phyloP scores from a whole-genome alignment of 2,329 filamentous ascomycete species.

The Microcyclospora tardicrescens region DNA sequence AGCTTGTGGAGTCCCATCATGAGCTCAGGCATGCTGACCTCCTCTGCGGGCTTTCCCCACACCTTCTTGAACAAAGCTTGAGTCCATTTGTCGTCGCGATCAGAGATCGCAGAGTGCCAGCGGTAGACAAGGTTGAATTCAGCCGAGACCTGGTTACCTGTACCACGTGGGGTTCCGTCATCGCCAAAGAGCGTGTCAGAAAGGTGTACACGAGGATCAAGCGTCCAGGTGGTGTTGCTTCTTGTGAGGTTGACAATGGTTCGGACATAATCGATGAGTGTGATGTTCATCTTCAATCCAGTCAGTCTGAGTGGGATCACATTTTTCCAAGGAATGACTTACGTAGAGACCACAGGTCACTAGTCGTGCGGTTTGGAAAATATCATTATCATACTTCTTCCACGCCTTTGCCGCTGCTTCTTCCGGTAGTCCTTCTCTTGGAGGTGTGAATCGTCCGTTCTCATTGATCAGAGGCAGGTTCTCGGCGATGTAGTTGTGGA shows the following conservation, averaged over 20 bases:
- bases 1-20: conserved; percentile 12
- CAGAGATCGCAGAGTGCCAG: conserved; percentile 31
- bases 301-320: too few relatives aligned
- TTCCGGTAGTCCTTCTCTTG: too few relatives aligned
- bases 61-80: conserved; percentile 17
- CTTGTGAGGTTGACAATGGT: conserved; percentile 63
- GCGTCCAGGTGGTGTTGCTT: conserved; percentile 63
- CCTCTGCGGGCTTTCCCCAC: conserved; percentile 1
- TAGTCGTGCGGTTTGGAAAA: conserved; percentile 68
- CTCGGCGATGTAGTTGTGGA: conserved; percentile 61
- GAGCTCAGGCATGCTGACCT: conserved; percentile 12
- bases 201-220: conserved; percentile 63
- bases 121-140: conserved; percentile 40
- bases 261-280: conserved; percentile 63
- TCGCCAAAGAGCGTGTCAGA: conserved; percentile 28
- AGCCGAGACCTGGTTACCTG: conserved; percentile 22
- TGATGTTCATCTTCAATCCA: conserved; percentile 50
- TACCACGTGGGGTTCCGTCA: neutral
- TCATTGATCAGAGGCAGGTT: conserved; percentile 59
- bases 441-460: conserved; percentile 40
- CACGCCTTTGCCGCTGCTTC: conserved; percentile 39
- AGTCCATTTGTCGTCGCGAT: conserved; percentile 31
- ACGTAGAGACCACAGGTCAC: conserved; percentile 59
- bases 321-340: neutral
- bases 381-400: conserved; percentile 61